Base-by-base conservation (phyloP, 495 filamentous ascomycete genomes). In the Penicillium maclennaniae region DNA sequence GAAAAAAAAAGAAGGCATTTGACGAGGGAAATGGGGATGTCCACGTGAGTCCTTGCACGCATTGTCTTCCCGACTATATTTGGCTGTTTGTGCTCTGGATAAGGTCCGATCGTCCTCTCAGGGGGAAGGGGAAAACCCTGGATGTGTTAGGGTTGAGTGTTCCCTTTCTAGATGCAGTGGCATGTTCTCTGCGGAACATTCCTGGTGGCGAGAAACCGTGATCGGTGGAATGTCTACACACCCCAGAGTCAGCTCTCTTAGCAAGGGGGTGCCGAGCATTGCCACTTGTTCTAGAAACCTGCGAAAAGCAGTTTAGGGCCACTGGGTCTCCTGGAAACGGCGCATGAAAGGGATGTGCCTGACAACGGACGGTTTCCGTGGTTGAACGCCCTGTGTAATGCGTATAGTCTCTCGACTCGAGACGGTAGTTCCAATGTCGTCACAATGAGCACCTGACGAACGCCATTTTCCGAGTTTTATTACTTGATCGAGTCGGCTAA, bases 281-380 rank as follows among this genome's bases (percentile, higher is more conserved):
- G 47, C 61, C 55, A 63, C 56, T 49, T 49, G 3, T 67, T 67
- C 63, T 67, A 62, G 63, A 67, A 67, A 52, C 20, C 47, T 67
- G 28, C 55, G 63, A 15, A 36, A 55, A 55, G 17, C 20, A 61
- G 61, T 59, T 40, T 52, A 61, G 17, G 7, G 17, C 10, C 27
- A 34, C 34, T 56, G 55, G 57, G 55, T 58, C 57, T 36, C 23
- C 23, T 23, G 37, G 9, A 20, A 39, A 20, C 28, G 47, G 27
- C 62, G 53, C 62, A 65, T 65, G 55, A 62, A 51, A 60, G 44
- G 20, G 26, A 28, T 19, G 56, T 62, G 48, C 54, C 56, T 61
- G 53, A 53, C 23, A 6, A 43, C 46, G 51, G 51, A 61, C 43
- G 28, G 21, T 21, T 10, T 50, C 54, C 62, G 53, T 54, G 55